Percentiles rank a stretch among this genome's conserved stretches.
phyloP scores from a whole-genome alignment of 2,329 filamentous ascomycete species.

The Shiraia bambusicola region DNA sequence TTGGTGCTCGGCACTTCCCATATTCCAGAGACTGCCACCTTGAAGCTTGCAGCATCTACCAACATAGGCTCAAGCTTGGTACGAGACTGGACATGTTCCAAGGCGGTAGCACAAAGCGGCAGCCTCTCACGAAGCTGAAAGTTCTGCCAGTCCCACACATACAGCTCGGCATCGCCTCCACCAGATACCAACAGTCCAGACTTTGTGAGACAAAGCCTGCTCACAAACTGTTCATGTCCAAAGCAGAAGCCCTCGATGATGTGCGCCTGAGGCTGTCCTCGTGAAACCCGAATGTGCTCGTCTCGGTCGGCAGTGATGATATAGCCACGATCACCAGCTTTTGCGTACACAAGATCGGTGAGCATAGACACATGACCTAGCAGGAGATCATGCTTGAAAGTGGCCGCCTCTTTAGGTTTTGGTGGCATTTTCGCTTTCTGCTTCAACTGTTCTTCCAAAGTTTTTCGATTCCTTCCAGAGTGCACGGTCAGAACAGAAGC shows the following conservation, averaged over 20 bases:
- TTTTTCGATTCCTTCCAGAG: constrained; percentile 60
- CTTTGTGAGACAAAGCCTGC: constrained; percentile 67
- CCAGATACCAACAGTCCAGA: constrained; percentile 75
- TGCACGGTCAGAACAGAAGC: constrained; percentile 63
- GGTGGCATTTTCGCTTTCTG: constrained; percentile 43
- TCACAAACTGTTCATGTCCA: constrained; percentile 84
- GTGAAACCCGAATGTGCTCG: constrained; percentile 85
- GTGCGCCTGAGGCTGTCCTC: constrained; percentile 78
- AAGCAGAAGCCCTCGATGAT: constrained; percentile 89
- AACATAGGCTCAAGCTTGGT: constrained; percentile 11
- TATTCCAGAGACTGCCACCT: constrained; percentile 55
- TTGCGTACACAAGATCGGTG: constrained; percentile 67
- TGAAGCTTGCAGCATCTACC: constrained; percentile 24
- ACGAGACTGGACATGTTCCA: constrained; percentile 21
- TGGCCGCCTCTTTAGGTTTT: constrained; percentile 52
- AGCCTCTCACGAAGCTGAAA: constrained; percentile 57
- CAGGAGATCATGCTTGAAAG: constrained; percentile 74
- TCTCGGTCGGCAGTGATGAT: constrained; percentile 70
- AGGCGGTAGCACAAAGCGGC: constrained; percentile 40
- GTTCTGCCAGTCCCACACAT: constrained; percentile 78
- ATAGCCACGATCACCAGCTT: constrained; percentile 56
- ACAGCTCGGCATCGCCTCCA: constrained; percentile 77
- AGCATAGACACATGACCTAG: constrained; percentile 96
- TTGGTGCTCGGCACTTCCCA: constrained; percentile 43
- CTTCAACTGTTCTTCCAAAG: constrained; percentile 59